Evolutionary conservation across 345 rosid genomes (phyloP).

Genomic region (Populus tremula): DNA sequence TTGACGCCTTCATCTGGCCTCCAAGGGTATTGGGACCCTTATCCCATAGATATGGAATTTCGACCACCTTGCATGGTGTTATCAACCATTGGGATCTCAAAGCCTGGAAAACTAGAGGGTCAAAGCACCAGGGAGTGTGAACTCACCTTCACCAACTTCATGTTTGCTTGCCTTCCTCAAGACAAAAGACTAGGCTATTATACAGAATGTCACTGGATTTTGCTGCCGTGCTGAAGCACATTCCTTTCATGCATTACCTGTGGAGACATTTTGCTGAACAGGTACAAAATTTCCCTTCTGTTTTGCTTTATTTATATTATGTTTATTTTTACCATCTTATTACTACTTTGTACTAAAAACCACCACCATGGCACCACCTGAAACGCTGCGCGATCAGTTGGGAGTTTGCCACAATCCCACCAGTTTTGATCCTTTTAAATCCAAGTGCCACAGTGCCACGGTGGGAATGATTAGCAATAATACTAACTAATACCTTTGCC

Average conservation of each 20-base stretch:
- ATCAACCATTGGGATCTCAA: slow-evolving; percentile 93
- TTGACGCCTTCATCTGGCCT: slow-evolving; percentile 86
- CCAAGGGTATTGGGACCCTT: slow-evolving; percentile 98
- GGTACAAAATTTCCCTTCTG: slow-evolving; percentile 37
- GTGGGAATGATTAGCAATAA: too few relatives aligned
- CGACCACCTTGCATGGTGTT: slow-evolving; percentile 94
- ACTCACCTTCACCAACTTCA: slow-evolving; percentile 99
- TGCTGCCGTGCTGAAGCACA: slow-evolving; percentile 72
- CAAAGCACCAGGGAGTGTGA: slow-evolving; percentile 60
- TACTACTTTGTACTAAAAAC: neutral
- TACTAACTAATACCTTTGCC: too few relatives aligned
- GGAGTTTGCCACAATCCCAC: neutral
- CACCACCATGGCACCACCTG: neutral
- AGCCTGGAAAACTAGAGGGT: slow-evolving; percentile 91
- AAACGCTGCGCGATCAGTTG: neutral
- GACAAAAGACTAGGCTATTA: slow-evolving; percentile 70
- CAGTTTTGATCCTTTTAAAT: too few relatives aligned
- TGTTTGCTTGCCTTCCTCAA: slow-evolving; percentile 87
- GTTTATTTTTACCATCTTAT: neutral
- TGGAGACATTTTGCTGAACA: slow-evolving; percentile 96
- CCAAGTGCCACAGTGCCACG: too few relatives aligned
- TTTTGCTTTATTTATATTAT: neutral
- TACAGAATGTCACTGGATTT: slow-evolving; percentile 97
- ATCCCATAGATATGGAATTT: slow-evolving; percentile 97
- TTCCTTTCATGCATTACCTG: slow-evolving; percentile 79